These are phyloP conservation scores for Solanum hybrid DNA, from an alignment of 305 asterid species.

Conservation along the genomic window DNA sequence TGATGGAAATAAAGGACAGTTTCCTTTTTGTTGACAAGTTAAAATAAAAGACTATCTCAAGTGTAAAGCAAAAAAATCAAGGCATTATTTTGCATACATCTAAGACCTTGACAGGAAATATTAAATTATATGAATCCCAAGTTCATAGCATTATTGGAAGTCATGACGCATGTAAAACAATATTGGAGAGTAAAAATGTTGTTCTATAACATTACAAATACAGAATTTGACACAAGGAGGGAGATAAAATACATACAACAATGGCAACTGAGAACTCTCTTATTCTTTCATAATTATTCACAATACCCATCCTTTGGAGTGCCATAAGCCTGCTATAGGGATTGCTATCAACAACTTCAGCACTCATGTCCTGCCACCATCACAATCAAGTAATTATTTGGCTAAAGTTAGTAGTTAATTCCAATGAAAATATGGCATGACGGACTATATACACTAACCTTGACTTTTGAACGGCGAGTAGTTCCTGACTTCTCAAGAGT, in stretches of 20 bases:
- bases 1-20: not conserved
- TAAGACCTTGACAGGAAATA: not conserved
- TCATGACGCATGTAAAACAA: not conserved
- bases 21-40: not conserved
- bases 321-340: constrained; percentile 99
- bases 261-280: constrained; percentile 87
- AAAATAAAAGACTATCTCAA: not conserved
- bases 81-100: not conserved
- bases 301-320: constrained; percentile 97
- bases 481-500: constrained; percentile 33
- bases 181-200: not conserved
- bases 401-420: not conserved
- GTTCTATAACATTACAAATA: not conserved
- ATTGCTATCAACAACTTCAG: constrained; percentile 95
- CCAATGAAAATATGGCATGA: not conserved
- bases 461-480: constrained; percentile 57
- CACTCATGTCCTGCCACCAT: constrained; percentile 70
- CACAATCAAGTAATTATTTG: not conserved
- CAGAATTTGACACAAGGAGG: constrained; percentile 1
- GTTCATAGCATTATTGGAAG: not conserved
- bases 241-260: constrained; percentile 53
- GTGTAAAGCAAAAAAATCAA: not conserved
- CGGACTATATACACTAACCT: constrained; percentile 32
- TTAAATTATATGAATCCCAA: not conserved
- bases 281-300: constrained; percentile 81